Evolutionary conservation across 169 alveolate species (phyloP).

Genomic region (Pseudocohnilembus persalinus): DNA sequence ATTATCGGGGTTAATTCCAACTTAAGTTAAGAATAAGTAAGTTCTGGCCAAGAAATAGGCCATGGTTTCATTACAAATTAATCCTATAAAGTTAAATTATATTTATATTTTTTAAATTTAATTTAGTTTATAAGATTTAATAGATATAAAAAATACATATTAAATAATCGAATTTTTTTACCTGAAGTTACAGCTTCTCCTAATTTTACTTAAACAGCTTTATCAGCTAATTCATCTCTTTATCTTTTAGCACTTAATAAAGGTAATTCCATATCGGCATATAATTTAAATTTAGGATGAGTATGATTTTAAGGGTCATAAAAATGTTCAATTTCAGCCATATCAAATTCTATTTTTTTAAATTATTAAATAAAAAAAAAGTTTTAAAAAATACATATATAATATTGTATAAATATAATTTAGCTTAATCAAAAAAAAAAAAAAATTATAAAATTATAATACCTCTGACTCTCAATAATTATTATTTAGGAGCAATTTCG

Average conservation of each 20-base stretch:
- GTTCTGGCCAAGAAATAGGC: slow-evolving; percentile 97
- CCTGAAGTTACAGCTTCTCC: slow-evolving; percentile 91
- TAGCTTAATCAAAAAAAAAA: too few relatives aligned
- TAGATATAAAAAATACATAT: slow-evolving; percentile 22
- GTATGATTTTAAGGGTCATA: slow-evolving; percentile 92
- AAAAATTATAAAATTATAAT: too few relatives aligned
- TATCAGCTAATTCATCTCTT: slow-evolving; percentile 41
- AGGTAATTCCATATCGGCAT: slow-evolving; percentile 87
- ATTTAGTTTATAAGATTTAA: neutral
- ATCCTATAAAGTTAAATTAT: slow-evolving; percentile 11
- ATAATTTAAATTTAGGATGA: slow-evolving; percentile 89
- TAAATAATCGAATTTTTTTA: too few relatives aligned
- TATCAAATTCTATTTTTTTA: slow-evolving; percentile 88
- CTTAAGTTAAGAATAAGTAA: slow-evolving; percentile 85
- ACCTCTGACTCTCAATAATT: slow-evolving; percentile 92
- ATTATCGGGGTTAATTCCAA: slow-evolving; percentile 92
- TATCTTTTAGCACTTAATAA: slow-evolving; percentile 88
- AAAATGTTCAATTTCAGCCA: slow-evolving; percentile 99
- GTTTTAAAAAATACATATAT: too few relatives aligned
- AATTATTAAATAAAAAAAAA: too few relatives aligned
- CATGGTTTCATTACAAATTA: slow-evolving; percentile 93
- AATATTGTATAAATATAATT: too few relatives aligned
- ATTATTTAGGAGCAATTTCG: slow-evolving; percentile 98
- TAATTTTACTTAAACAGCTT: slow-evolving; percentile 68
- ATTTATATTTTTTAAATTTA: too few relatives aligned